These are phyloP conservation scores for Lentinula raphanica DNA, from an alignment of 768 basidiomycete genomes.

Conservation along the genomic window DNA sequence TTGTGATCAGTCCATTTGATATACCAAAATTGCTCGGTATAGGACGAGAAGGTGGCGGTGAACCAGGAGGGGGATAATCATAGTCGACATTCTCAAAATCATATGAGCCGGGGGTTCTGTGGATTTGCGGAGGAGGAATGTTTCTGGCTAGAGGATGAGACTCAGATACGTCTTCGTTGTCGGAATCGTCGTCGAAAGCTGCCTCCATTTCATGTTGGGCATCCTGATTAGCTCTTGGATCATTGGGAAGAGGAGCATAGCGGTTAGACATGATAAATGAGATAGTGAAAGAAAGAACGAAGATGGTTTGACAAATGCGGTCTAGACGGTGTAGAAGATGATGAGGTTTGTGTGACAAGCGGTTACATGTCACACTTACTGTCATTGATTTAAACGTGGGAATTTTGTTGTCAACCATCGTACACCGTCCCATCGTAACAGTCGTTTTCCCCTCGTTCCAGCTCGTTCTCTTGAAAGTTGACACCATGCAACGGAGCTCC, in stretches of 20 bases:
- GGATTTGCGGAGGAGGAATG: conserved; percentile 25
- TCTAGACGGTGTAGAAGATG: background rate
- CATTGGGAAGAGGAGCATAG: conserved; percentile 64
- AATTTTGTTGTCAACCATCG: background rate
- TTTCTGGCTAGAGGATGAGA: conserved; percentile 42
- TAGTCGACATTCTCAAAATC: conserved; percentile 81
- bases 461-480: no score
- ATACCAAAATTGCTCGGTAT: conserved; percentile 71
- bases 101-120: conserved; percentile 42
- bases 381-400: background rate
- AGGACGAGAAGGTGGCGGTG: conserved; percentile 65
- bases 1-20: conserved; percentile 65
- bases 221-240: conserved; percentile 41
- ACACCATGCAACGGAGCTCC: no score
- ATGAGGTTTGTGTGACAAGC: no score
- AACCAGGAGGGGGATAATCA: conserved; percentile 79
- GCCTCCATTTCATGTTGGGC: conserved; percentile 71
- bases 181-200: conserved; percentile 78
- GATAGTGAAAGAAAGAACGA: background rate
- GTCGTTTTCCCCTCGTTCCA: no score
- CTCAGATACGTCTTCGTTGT: conserved; percentile 52
- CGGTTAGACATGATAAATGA: conserved; percentile 40
- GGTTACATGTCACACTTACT: no score
- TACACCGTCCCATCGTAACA: no score
- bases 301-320: background rate